phyloP scores from a whole-genome alignment of 2,329 filamentous ascomycete genomes.

The Ascochyta viciae-villosae region DNA sequence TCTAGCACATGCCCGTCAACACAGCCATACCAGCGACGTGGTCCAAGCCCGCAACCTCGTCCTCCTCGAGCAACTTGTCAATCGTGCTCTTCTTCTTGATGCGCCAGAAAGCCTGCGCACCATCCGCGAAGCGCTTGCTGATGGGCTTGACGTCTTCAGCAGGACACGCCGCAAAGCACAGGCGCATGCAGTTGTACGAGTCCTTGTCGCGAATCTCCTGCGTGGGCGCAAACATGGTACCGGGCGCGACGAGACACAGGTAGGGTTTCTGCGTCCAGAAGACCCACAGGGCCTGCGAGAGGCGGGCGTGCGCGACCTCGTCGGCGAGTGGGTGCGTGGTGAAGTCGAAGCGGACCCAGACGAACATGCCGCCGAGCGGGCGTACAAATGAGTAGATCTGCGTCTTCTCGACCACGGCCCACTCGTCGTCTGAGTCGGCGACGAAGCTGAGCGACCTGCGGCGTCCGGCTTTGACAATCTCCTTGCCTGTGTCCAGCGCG shows the following conservation, averaged over 20 bases:
- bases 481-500: conserved; percentile 72
- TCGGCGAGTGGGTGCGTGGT: conserved; percentile 74
- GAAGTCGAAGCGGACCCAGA: conserved; percentile 80
- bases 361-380: conserved; percentile 89
- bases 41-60: conserved; percentile 22
- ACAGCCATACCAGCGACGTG: conserved; percentile 36
- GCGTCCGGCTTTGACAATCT: conserved; percentile 68
- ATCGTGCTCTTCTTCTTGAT: conserved; percentile 72
- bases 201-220: conserved; percentile 63
- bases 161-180: conserved; percentile 87
- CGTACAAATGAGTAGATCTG: conserved; percentile 78
- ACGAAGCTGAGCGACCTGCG: conserved; percentile 43
- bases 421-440: conserved; percentile 62
- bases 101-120: conserved; percentile 77
- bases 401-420: conserved; percentile 77
- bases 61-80: conserved; percentile 64
- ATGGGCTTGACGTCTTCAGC: conserved; percentile 71
- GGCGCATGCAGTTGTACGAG: conserved; percentile 74
- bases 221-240: conserved; percentile 75
- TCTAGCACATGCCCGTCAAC: conserved; percentile 42
- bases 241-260: conserved; percentile 73
- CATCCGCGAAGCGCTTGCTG: conserved; percentile 70
- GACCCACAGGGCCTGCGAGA: conserved; percentile 73
- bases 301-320: conserved; percentile 60
- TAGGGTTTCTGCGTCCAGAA: conserved; percentile 73